Conservation (phyloP, 2,329 filamentous ascomycete species). For the Daldinia sp. region DNA sequence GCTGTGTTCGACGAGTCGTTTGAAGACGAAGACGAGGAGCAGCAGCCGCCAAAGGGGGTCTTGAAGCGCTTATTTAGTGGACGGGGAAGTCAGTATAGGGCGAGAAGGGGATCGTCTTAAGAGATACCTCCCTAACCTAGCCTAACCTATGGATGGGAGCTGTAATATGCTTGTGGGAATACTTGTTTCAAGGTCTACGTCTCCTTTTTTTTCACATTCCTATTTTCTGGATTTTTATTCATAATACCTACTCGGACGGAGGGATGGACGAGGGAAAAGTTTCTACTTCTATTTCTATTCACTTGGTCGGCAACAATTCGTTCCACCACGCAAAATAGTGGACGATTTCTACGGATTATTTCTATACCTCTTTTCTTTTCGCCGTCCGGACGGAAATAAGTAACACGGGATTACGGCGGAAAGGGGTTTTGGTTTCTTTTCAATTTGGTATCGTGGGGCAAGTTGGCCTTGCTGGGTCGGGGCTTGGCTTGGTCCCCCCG, state of each 20-base stretch:
- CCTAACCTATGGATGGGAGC: background rate
- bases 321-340: background rate
- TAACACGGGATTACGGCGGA: background rate
- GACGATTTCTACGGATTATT: background rate
- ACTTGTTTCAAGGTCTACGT: background rate
- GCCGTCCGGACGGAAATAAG: background rate
- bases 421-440: background rate
- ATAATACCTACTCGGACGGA: background rate
- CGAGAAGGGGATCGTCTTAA: conserved; percentile 20
- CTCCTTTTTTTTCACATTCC: background rate
- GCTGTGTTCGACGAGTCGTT: background rate
- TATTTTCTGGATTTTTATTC: conserved; percentile 9
- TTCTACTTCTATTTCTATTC: conserved; percentile 1
- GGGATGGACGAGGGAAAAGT: background rate
- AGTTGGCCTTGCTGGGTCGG: conserved; percentile 23
- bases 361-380: background rate
- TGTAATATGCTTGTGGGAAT: conserved; percentile 17
- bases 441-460: background rate
- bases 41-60: conserved; percentile 2
- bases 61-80: conserved; percentile 41
- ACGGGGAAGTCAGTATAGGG: conserved; percentile 25
- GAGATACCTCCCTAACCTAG: background rate
- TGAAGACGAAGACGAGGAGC: background rate
- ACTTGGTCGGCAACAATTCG: background rate
- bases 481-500: background rate